Percentiles rank a stretch among this genome's conserved stretches.
These are phyloP conservation scores for Colletotrichum chrysophilum DNA, from an alignment of 2,329 filamentous ascomycete species.

Conservation along the genomic window DNA sequence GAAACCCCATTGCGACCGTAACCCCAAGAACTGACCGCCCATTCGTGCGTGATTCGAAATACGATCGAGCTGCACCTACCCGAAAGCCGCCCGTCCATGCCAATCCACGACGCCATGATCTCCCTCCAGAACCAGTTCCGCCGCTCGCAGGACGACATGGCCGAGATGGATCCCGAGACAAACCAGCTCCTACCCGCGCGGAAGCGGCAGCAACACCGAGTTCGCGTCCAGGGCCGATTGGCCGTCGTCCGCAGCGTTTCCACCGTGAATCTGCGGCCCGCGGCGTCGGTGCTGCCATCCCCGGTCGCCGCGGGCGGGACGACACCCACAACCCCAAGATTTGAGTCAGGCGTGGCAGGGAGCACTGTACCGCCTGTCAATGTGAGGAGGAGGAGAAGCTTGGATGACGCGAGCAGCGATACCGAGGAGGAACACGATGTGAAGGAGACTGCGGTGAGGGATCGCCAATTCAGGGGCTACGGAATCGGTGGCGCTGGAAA, in stretches of 20 bases:
- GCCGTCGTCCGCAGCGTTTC: conserved; percentile 40
- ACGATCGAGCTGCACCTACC: not conserved
- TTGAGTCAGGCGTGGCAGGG: conserved; percentile 25
- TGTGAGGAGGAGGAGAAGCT: conserved; percentile 20
- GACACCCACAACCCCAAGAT: conserved; percentile 5
- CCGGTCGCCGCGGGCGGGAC: not conserved
- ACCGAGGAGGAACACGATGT: conserved; percentile 29
- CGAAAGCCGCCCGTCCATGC: not conserved
- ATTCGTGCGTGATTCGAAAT: not conserved
- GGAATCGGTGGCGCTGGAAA: conserved; percentile 45
- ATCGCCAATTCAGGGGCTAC: conserved; percentile 39
- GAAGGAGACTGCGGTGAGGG: conserved; percentile 30
- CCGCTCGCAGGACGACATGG: conserved; percentile 18
- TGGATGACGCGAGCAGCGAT: conserved; percentile 23
- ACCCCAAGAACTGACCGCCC: not conserved
- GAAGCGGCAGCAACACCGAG: conserved; percentile 33
- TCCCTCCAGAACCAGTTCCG: conserved; percentile 3
- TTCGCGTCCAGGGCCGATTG: conserved; percentile 41
- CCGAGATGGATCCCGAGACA: conserved; percentile 33
- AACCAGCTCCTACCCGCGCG: conserved; percentile 33
- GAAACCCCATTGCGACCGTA: not conserved
- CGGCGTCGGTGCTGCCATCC: not conserved
- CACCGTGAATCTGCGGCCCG: conserved; percentile 27
- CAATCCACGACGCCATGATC: not conserved
- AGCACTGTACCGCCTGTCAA: not conserved